Evolutionary conservation across 176 grass and related monocot species (phyloP), one percentile per base, ranked within the genome.

Genomic region (Ampelocalamus luodianensis): DNA sequence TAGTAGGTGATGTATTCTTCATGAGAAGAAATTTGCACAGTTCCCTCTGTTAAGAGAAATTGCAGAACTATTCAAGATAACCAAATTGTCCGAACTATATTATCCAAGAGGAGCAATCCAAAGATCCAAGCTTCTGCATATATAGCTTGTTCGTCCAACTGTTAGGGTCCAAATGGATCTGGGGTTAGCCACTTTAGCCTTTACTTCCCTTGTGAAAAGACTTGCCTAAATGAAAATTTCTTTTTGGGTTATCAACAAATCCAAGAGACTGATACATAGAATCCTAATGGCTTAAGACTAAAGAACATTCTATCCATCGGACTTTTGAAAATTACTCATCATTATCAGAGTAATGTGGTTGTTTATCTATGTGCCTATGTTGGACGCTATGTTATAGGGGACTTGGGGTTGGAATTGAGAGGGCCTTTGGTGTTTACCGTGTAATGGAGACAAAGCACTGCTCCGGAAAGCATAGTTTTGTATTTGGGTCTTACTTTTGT

Each of bases 161-260:
- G 11, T 46, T 46, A n/a, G 40, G 37, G n/a, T 34, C 6, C 62
- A 80, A 54, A 80, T 24, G 70, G 34, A 75, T 49, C 71, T 65
- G 18, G 71, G 29, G 17, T 56, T 74, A 63, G 26, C 44, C 37
- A 71, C 37, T 9, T 43, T 5, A 72, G 18, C 37, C 34, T 22
- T 24, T 16, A 77, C 36, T 55, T 85, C 27, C 39, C 56, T 11
- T 77, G 73, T 65, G 66, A 29, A 10, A 78, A 36, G 27, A 65
- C 62, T 76, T 17, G 4, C 4, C 54, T 46, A 71, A 71, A 37
- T 71, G 40, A 51, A 20, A 6, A 2, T 32, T 4, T 6, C 10
- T n/a, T 46, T 75, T 45, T 20, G 5, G 26, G 62, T 77, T 45
- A 68, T 32, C 10, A 37, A 16, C 55, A 72, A 36, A 72, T 50